These are phyloP conservation scores for Xenoacremonium recifei DNA, from an alignment of 2,329 filamentous ascomycete species.

Conservation along the genomic window DNA sequence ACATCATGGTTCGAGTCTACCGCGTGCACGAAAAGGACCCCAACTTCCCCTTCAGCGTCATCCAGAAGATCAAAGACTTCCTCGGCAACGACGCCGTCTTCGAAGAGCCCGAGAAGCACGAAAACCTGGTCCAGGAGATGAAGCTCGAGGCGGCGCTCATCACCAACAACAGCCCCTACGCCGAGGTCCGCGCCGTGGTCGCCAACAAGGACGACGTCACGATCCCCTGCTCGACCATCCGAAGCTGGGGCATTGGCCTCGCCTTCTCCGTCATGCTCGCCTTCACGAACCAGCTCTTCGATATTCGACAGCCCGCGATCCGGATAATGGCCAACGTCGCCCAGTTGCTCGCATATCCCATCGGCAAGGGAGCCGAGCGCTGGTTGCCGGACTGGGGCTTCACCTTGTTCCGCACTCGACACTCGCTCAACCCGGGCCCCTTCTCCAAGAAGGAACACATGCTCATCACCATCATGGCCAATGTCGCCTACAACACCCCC, in stretches of 20 bases:
- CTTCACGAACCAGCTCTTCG: constrained; percentile 58
- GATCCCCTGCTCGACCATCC: constrained; percentile 52
- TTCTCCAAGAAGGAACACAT: constrained; percentile 63
- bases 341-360: constrained; percentile 54
- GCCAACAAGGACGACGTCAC: constrained; percentile 53
- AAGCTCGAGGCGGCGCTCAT: constrained; percentile 55
- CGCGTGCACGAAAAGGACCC: constrained; percentile 42
- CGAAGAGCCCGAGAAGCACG: constrained; percentile 44
- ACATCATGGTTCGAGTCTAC: constrained; percentile 40
- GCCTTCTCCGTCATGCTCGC: constrained; percentile 48
- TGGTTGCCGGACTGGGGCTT: constrained; percentile 51
- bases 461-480: constrained; percentile 62
- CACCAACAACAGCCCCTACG: constrained; percentile 55
- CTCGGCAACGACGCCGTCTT: constrained; percentile 45
- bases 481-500: constrained; percentile 52
- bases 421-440: constrained; percentile 53
- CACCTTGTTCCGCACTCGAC: constrained; percentile 43
- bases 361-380: constrained; percentile 50
- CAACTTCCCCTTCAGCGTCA: constrained; percentile 39
- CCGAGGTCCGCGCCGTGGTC: constrained; percentile 55
- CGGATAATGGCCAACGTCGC: constrained; percentile 54
- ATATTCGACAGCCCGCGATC: constrained; percentile 55
- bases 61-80: constrained; percentile 41
- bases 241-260: constrained; percentile 54
- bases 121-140: constrained; percentile 51